Conservation (phyloP, 1,139 yeast genomes). For the Ogataea hybrid region DNA sequence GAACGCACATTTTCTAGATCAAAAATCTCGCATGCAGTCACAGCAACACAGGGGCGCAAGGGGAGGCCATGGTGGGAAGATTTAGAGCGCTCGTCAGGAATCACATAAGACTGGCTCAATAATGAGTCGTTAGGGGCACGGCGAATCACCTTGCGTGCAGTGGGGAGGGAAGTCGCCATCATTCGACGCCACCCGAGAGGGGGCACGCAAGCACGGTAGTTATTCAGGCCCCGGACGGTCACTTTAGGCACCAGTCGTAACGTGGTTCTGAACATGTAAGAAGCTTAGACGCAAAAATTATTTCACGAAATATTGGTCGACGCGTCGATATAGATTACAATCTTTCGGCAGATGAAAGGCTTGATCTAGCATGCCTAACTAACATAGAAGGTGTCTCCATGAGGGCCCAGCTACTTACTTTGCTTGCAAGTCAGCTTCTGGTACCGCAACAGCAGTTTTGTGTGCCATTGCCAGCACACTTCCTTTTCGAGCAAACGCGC, state of each 20-base stretch:
- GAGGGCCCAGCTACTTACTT: no score
- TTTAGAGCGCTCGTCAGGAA: conserved; percentile 9
- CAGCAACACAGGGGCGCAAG: conserved; percentile 53
- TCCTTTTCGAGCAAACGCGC: not conserved
- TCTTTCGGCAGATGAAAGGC: no score
- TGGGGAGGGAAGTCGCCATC: not conserved
- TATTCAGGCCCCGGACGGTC: no score
- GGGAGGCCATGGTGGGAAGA: conserved; percentile 24
- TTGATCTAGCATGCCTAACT: no score
- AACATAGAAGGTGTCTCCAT: no score
- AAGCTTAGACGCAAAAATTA: no score
- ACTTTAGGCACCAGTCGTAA: no score
- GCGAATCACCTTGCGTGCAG: conserved; percentile 13
- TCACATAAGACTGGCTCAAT: conserved; percentile 16
- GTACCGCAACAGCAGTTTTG: no score
- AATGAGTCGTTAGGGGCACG: conserved; percentile 17
- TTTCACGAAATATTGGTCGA: not conserved
- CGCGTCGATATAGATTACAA: not conserved
- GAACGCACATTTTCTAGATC: conserved; percentile 46
- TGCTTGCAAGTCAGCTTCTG: no score
- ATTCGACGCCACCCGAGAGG: not conserved
- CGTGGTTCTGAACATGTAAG: no score
- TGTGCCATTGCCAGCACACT: no score
- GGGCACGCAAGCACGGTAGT: no score
- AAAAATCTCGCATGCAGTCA: conserved; percentile 69